phyloP scores from a whole-genome alignment of 495 filamentous ascomycete species.

The Xanthoparmelia taractica region DNA sequence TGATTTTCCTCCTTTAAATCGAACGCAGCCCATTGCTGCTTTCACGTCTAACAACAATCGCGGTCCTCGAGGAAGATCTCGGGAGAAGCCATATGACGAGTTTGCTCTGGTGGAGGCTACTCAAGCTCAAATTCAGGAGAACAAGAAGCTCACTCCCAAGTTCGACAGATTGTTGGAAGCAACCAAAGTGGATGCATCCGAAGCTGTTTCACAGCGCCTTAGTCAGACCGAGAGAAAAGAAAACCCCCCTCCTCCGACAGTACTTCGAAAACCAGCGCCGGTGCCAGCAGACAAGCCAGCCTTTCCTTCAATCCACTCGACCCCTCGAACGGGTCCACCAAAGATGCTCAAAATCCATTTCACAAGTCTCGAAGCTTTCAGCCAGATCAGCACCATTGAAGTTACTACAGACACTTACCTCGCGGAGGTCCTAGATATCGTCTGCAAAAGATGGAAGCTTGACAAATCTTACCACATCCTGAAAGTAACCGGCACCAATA shows the following conservation, averaged over 20 bases:
- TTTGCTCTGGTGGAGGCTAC: constrained; percentile 85
- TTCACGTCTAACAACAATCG: constrained; percentile 90
- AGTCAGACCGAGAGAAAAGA: constrained; percentile 20
- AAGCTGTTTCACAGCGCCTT: constrained; percentile 26
- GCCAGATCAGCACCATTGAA: constrained; percentile 60
- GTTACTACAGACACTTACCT: constrained; percentile 92
- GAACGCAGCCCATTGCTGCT: constrained; percentile 69
- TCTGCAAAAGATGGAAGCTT: constrained; percentile 79
- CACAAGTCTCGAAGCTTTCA: constrained; percentile 58
- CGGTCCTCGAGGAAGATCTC: constrained; percentile 56
- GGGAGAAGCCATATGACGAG: constrained; percentile 83
- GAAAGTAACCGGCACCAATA: constrained; percentile 76
- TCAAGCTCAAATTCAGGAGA: constrained; percentile 66
- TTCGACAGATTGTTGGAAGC: constrained; percentile 51
- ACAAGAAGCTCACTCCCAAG: constrained; percentile 65
- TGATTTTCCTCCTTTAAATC: constrained; percentile 81
- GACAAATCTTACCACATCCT: constrained; percentile 87
- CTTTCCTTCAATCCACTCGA: constrained; percentile 48
- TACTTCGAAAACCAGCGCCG: constrained; percentile 43
- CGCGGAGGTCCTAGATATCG: constrained; percentile 83
- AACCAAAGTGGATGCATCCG: constrained; percentile 33
- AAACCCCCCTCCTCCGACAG: constrained; percentile 52
- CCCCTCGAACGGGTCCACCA: constrained; percentile 64
- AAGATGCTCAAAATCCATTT: constrained; percentile 83
- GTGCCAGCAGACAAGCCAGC: constrained; percentile 59